Base-by-base conservation (phyloP, 164 flowering plant species). In the Paratinospora sagittata region DNA sequence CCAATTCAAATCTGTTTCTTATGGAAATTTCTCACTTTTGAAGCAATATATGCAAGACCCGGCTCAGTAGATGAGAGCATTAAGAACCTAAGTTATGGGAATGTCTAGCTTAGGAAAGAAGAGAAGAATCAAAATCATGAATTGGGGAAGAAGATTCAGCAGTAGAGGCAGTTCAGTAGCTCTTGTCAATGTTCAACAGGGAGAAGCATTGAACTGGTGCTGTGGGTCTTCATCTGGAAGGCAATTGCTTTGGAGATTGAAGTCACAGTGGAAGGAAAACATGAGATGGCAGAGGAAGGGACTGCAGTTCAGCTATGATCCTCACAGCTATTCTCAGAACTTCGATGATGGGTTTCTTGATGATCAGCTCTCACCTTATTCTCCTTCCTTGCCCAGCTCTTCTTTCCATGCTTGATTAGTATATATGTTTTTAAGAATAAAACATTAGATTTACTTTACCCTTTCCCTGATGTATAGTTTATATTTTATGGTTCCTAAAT, bases 271-370 rank as follows among this genome's bases (percentile, higher is more conserved):
- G 83, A 85, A 79, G 73, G 76, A 72, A 69, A 60, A 75, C 8
- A 16, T 72, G 65, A 68, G 72, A 61, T 70, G 75, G 73, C 75
- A 63, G 33, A 77, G 73, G 43, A 74, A 58, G 14, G 63, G 39
- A 24, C 55, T 63, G 13, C 64, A 62, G 52, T 87, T 74, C 75
- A 81, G 83, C 73, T 87, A 87, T 68, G 88, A 85, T 76, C 76
- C 74, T 41, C 73, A 73, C 27, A 85, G 88, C 78, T 87, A 85
- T 72, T 79, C 82, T 47, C 82, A 78, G 27, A 85, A 85, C 76
- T 87, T 85, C 43, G 88, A 85, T 66, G 82, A 83, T 57, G 86
- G 85, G 55, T 72, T 66, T 27, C 63, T 9, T 21, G 6, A 52
- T 74, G 80, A 74, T 26, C 62, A 27, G 3, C 60, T 12, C 23